Percentiles rank a stretch among this genome's conserved stretches.
phyloP scores from a whole-genome alignment of 768 basidiomycete genomes.

The Kwoniella dendrophila region DNA sequence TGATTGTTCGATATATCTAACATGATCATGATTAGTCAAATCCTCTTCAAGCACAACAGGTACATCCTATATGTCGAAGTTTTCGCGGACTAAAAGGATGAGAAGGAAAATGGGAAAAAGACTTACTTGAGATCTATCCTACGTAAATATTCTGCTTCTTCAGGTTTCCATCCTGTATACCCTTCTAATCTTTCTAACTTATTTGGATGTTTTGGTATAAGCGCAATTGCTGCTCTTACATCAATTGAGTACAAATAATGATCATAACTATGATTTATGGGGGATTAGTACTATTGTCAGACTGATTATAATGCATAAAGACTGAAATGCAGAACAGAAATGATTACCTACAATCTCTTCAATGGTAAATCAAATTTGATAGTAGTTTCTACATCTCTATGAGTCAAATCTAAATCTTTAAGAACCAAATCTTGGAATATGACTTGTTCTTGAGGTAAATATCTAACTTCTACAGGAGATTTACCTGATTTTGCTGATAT shows the following conservation, averaged over 20 bases:
- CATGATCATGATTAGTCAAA: too few relatives aligned
- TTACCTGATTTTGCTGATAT: conserved; percentile 4
- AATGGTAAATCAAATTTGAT: conserved; percentile 27
- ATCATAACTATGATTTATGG: conserved; percentile 33
- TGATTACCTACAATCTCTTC: conserved; percentile 27
- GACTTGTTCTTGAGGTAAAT: conserved; percentile 5
- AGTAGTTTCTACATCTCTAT: conserved; percentile 14
- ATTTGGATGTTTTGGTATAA: conserved; percentile 15
- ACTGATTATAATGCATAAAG: not conserved
- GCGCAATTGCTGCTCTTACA: conserved; percentile 15
- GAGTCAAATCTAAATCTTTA: conserved; percentile 9
- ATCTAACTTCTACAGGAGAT: conserved; percentile 17
- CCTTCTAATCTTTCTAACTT: conserved; percentile 26
- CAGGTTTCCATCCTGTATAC: conserved; percentile 25
- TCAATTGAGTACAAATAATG: conserved; percentile 16
- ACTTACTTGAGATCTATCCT: conserved; percentile 10
- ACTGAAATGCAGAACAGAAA: not conserved
- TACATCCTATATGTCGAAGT: too few relatives aligned
- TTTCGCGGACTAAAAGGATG: not conserved
- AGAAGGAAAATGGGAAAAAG: not conserved
- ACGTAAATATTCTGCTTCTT: not conserved
- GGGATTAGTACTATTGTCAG: too few relatives aligned
- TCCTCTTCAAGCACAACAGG: too few relatives aligned
- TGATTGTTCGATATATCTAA: not conserved
- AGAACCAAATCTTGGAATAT: conserved; percentile 8